Evolutionary conservation across 2,329 filamentous ascomycete genomes (phyloP).

Genomic region (Nigrospora sphaerica): DNA sequence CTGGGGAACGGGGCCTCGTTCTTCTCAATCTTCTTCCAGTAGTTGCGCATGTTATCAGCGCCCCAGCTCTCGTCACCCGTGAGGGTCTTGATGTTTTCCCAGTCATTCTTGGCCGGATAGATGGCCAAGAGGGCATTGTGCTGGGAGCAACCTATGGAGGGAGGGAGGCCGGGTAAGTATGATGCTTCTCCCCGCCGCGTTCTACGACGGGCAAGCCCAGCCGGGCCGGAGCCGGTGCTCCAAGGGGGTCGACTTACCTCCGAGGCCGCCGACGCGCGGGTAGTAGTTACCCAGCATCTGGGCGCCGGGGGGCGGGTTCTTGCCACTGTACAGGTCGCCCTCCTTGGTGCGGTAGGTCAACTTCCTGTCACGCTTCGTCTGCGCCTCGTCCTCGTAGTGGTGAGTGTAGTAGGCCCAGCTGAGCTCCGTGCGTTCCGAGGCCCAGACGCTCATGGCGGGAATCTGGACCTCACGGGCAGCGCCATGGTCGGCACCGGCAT

Average conservation of each 20-base stretch:
- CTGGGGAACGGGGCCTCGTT: conserved; percentile 40
- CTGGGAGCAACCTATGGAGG: conserved; percentile 35
- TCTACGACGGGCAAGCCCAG: conserved; percentile 34
- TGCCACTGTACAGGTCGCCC: conserved; percentile 9
- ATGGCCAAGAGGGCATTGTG: conserved; percentile 56
- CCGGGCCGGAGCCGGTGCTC: no score
- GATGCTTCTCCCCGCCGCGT: no score
- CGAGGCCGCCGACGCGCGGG: conserved; percentile 25
- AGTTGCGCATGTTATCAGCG: conserved; percentile 51
- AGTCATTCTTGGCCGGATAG: conserved; percentile 53
- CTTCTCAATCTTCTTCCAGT: conserved; percentile 49
- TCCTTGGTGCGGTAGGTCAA: conserved; percentile 30
- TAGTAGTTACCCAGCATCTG: conserved; percentile 13
- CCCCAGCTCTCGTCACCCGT: conserved; percentile 56
- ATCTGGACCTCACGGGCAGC: conserved; percentile 32
- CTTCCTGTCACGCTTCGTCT: conserved; percentile 36
- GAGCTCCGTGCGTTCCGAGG: conserved; percentile 36
- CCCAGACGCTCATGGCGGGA: conserved; percentile 37
- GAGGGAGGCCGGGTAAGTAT: no score
- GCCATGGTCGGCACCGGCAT: conserved; percentile 47
- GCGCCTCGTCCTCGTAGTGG: conserved; percentile 4
- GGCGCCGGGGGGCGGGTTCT: conserved; percentile 9
- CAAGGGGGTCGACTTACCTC: not conserved
- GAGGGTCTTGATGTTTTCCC: conserved; percentile 45
- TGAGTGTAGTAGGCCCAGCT: conserved; percentile 18